phyloP scores from a whole-genome alignment of 805 yeast genomes.

The Kuraishia cidri region DNA sequence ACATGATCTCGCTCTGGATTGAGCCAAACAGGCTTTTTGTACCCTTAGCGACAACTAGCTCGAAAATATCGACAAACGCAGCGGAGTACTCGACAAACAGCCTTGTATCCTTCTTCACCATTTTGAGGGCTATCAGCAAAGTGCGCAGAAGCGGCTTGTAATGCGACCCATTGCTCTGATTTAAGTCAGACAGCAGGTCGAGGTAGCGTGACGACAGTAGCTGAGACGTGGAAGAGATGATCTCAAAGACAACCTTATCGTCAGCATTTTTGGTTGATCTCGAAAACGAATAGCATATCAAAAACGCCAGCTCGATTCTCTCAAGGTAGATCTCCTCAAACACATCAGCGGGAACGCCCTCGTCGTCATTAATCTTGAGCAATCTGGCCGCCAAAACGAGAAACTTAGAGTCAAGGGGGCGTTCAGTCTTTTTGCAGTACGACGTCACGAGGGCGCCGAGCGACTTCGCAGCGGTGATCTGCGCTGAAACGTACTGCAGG shows the following conservation, averaged over 20 bases:
- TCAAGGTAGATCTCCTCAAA: slow-evolving; percentile 46
- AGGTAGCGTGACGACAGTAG: slow-evolving; percentile 27
- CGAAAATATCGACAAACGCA: slow-evolving; percentile 48
- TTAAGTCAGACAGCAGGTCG: slow-evolving; percentile 22
- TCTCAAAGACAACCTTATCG: slow-evolving; percentile 26
- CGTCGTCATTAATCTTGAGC: slow-evolving; percentile 39
- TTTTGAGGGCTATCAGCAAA: slow-evolving; percentile 35
- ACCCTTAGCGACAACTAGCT: slow-evolving; percentile 56
- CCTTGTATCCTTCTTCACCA: slow-evolving; percentile 30
- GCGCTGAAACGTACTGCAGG: slow-evolving; percentile 56
- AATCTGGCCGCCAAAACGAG: slow-evolving; percentile 34
- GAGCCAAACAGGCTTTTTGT: slow-evolving; percentile 49
- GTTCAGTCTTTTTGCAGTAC: slow-evolving; percentile 39
- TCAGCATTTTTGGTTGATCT: slow-evolving; percentile 17
- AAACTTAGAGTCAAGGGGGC: slow-evolving; percentile 30
- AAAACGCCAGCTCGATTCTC: slow-evolving; percentile 60
- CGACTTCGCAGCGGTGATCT: slow-evolving; percentile 60
- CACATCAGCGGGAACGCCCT: slow-evolving; percentile 38
- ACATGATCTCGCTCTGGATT: slow-evolving; percentile 46
- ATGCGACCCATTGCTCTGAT: slow-evolving; percentile 22
- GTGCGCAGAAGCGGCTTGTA: slow-evolving; percentile 59
- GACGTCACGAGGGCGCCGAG: slow-evolving; percentile 75
- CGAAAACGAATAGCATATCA: slow-evolving; percentile 30
- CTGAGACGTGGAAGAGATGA: slow-evolving; percentile 32
- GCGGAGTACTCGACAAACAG: slow-evolving; percentile 37